Conservation (phyloP, 192 early-diverging fungal species). For the Podila minutissima region DNA sequence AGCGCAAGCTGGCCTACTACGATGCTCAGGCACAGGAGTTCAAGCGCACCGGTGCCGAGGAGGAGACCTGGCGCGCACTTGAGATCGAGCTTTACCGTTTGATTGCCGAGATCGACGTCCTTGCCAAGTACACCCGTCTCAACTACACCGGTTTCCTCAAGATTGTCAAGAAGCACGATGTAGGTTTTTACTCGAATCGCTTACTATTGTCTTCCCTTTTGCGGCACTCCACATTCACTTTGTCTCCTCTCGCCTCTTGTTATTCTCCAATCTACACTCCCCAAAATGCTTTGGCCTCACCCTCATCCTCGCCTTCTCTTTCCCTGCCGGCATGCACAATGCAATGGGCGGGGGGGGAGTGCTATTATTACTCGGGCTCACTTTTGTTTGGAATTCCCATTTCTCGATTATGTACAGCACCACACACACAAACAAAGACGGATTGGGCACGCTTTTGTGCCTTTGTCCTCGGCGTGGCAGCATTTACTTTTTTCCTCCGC, state of each 20-base stretch:
- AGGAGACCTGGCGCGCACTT: constrained; percentile 75
- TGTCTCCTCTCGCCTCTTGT: too few relatives aligned
- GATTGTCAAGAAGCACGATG: constrained; percentile 99
- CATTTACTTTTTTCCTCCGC: too few relatives aligned
- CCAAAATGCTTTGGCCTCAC: background rate
- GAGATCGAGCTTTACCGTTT: constrained; percentile 78
- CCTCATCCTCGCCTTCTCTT: background rate
- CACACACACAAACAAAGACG: background rate
- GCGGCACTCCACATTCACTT: too few relatives aligned
- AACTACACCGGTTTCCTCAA: constrained; percentile 90
- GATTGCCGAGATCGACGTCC: constrained; percentile 79
- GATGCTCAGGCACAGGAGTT: constrained; percentile 71
- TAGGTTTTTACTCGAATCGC: constrained; percentile 11
- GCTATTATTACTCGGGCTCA: constrained; percentile 3
- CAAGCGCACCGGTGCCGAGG: constrained; percentile 77
- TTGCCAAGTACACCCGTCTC: constrained; percentile 79
- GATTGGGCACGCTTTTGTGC: too few relatives aligned
- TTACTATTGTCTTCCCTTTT: background rate
- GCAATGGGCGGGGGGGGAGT: background rate
- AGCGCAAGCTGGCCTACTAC: constrained; percentile 32
- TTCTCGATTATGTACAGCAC: background rate
- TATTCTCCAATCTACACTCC: too few relatives aligned
- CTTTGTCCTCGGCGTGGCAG: too few relatives aligned
- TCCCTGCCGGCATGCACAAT: background rate
- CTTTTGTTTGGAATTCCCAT: background rate